Conservation (phyloP, 192 early-diverging fungal genomes). For the Oehlia diaphana region DNA sequence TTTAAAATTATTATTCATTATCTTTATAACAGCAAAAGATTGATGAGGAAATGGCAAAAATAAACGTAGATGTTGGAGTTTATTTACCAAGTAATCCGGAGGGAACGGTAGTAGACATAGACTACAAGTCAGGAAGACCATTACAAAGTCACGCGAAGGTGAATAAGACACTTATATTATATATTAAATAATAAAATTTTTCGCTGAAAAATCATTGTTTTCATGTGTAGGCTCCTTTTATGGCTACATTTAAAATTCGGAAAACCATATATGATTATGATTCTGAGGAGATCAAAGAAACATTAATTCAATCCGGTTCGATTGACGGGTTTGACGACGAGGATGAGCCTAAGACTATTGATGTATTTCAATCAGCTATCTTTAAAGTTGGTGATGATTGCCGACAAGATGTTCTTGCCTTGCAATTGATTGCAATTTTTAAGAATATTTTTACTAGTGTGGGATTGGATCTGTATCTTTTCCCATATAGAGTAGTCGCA, state of each 20-base stretch:
- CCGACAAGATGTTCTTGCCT: slow-evolving; percentile 95
- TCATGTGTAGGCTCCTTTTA: slow-evolving; percentile 80
- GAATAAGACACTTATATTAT: not conserved
- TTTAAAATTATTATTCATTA: not conserved
- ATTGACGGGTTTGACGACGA: slow-evolving; percentile 39
- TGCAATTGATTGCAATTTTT: slow-evolving; percentile 97
- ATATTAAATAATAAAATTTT: not conserved
- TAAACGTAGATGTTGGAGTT: slow-evolving; percentile 93
- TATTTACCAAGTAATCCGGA: slow-evolving; percentile 99
- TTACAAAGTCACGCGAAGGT: slow-evolving; percentile 97
- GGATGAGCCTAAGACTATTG: slow-evolving; percentile 40
- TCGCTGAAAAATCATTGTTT: not conserved
- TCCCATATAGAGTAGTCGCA: slow-evolving; percentile 96
- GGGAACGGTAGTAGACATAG: slow-evolving; percentile 90
- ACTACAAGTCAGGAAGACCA: slow-evolving; percentile 90
- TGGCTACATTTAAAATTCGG: slow-evolving; percentile 94
- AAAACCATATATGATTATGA: slow-evolving; percentile 58
- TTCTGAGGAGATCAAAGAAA: slow-evolving; percentile 55
- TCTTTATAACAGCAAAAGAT: slow-evolving; percentile 72
- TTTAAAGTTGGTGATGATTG: slow-evolving; percentile 99
- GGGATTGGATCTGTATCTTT: slow-evolving; percentile 94
- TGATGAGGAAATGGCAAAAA: slow-evolving; percentile 96
- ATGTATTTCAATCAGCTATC: slow-evolving; percentile 84
- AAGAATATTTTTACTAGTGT: slow-evolving; percentile 91
- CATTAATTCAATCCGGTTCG: slow-evolving; percentile 31